These are phyloP conservation scores for Geranium rotundifolium DNA, from an alignment of 345 rosid genomes.

Conservation along the genomic window DNA sequence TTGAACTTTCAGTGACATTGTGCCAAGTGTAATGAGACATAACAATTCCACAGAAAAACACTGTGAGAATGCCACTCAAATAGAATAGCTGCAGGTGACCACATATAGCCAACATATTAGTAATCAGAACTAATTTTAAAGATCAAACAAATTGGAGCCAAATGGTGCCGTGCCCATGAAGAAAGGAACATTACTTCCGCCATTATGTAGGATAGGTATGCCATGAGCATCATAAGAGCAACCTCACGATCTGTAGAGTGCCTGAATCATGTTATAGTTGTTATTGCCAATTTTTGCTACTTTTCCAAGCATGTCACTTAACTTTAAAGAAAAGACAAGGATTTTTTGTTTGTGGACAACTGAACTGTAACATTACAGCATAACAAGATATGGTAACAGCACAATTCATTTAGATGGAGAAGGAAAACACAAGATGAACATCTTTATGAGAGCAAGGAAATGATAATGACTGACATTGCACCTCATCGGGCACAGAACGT, in stretches of 20 bases:
- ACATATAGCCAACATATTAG: background rate
- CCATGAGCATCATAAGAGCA: conserved; percentile 84
- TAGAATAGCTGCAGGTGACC: conserved; percentile 49
- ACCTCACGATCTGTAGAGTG: conserved; percentile 90
- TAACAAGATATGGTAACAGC: too few species aligned
- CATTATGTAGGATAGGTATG: conserved; percentile 79
- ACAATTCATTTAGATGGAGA: too few species aligned
- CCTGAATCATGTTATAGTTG: conserved; percentile 29
- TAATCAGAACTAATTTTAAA: background rate
- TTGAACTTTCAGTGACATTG: conserved; percentile 85
- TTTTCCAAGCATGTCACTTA: background rate
- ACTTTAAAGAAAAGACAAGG: background rate
- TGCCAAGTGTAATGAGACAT: conserved; percentile 98
- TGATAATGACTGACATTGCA: too few species aligned
- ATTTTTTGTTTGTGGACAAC: background rate
- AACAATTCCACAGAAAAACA: conserved; percentile 82
- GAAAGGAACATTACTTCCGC: conserved; percentile 44
- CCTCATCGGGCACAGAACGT: too few species aligned
- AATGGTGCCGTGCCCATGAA: background rate
- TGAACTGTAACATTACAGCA: too few species aligned
- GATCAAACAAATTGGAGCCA: background rate
- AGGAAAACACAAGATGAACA: background rate
- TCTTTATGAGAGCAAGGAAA: too few species aligned
- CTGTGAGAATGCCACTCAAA: conserved; percentile 83
- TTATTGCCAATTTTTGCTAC: background rate